Conservation (phyloP, 2,329 filamentous ascomycete species). For the Fusarium chlamydosporum region DNA sequence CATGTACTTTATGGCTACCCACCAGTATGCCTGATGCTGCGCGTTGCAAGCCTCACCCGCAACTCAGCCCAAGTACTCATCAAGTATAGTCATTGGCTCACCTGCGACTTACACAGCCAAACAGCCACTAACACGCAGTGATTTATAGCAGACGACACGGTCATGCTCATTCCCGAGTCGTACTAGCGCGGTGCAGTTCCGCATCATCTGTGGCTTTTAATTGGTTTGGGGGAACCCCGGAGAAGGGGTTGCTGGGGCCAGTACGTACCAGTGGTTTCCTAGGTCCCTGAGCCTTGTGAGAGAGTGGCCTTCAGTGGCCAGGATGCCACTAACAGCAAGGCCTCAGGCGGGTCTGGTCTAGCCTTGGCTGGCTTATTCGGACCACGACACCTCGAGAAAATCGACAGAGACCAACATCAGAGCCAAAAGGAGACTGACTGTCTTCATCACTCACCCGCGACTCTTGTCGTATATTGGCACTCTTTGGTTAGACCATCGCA, state of each 20-base stretch:
- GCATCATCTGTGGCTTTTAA: slow-evolving; percentile 30
- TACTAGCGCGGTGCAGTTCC: slow-evolving; percentile 40
- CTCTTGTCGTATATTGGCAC: slow-evolving; percentile 41
- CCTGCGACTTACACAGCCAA: slow-evolving; percentile 38
- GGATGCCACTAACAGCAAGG: slow-evolving; percentile 43
- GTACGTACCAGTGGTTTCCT: slow-evolving; percentile 42
- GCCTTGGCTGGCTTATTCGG: slow-evolving; percentile 56
- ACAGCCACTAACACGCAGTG: slow-evolving; percentile 41
- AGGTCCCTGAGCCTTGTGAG: slow-evolving; percentile 37
- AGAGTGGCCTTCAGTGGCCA: slow-evolving; percentile 39
- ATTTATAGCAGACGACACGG: slow-evolving; percentile 44
- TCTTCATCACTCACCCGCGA: slow-evolving; percentile 47
- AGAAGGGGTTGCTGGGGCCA: slow-evolving; percentile 44
- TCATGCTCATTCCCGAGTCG: slow-evolving; percentile 44
- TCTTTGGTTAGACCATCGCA: slow-evolving; percentile 23
- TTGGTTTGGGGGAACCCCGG: slow-evolving; percentile 55
- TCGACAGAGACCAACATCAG: slow-evolving; percentile 54
- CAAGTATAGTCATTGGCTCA: slow-evolving; percentile 29
- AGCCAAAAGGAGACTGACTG: slow-evolving; percentile 53
- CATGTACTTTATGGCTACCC: slow-evolving; percentile 39
- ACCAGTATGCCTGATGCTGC: slow-evolving; percentile 18
- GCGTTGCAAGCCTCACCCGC: slow-evolving; percentile 24
- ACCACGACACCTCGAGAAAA: slow-evolving; percentile 60
- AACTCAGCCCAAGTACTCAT: slow-evolving; percentile 37
- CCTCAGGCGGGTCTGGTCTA: slow-evolving; percentile 40